These are phyloP conservation scores for Xylariaceae sp. DNA, from an alignment of 2,329 filamentous ascomycete genomes.

Conservation along the genomic window DNA sequence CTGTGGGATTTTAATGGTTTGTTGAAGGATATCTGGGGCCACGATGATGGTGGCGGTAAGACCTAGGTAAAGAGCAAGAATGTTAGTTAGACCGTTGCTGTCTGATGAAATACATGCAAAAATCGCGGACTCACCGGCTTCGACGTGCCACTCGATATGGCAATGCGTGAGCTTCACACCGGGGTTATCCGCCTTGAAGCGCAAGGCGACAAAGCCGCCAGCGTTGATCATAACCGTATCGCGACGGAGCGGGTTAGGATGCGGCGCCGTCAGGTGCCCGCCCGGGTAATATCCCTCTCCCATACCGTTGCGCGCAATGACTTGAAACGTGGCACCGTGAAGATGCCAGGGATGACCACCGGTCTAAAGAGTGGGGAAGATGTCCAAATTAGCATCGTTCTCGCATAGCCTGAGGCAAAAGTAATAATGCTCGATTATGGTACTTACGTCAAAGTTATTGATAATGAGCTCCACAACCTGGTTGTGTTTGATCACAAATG, in stretches of 20 bases:
- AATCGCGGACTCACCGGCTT: conserved; percentile 11
- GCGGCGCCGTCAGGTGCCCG: not conserved
- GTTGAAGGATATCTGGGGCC: conserved; percentile 15
- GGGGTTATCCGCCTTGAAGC: conserved; percentile 20
- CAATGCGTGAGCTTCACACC: conserved; percentile 22
- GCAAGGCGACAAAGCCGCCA: conserved; percentile 13
- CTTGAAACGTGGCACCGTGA: conserved; percentile 19
- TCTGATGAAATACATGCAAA: not conserved
- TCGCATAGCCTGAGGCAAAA: not conserved
- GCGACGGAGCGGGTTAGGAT: conserved; percentile 21
- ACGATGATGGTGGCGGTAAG: conserved; percentile 18
- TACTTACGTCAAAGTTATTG: conserved; percentile 25
- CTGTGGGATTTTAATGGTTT: conserved; percentile 9
- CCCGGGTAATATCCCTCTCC: conserved; percentile 14
- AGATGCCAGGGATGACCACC: conserved; percentile 21
- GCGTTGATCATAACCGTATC: conserved; percentile 22
- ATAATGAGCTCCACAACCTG: conserved; percentile 19
- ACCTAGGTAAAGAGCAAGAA: not conserved
- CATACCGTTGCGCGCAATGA: conserved; percentile 5
- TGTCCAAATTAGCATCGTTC: not conserved
- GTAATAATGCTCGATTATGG: not conserved
- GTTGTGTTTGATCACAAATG: conserved; percentile 11
- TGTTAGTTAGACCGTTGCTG: not conserved
- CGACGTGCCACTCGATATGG: conserved; percentile 25
- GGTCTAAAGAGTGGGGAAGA: conserved; percentile 2